Evolutionary conservation across 2,329 filamentous ascomycete genomes (phyloP).

Genomic region (Penicillium sp.): DNA sequence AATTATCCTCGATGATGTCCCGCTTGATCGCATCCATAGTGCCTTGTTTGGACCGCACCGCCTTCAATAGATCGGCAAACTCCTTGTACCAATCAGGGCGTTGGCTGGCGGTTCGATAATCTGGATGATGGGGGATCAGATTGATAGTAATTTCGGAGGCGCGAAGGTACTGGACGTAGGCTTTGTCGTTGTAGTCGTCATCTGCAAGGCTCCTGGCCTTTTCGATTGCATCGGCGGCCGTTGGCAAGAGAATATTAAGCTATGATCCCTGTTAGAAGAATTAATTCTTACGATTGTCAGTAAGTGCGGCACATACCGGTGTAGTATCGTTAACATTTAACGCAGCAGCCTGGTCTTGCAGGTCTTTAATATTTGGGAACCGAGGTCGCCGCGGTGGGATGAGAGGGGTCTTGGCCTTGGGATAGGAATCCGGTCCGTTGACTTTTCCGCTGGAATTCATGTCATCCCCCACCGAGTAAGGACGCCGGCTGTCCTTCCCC

Average conservation of each 20-base stretch:
- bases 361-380: constrained; percentile 35
- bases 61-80: constrained; percentile 45
- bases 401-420: constrained; percentile 16
- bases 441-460: constrained; percentile 24
- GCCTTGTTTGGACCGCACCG: constrained; percentile 35
- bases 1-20: constrained; percentile 34
- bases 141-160: constrained; percentile 72
- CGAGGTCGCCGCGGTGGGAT: constrained; percentile 19
- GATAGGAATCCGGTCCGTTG: constrained; percentile 20
- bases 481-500: constrained; percentile 24
- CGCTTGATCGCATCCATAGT: constrained; percentile 37
- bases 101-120: constrained; percentile 57
- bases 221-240: constrained; percentile 31
- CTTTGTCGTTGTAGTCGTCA: constrained; percentile 52
- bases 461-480: constrained; percentile 22
- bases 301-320: constrained; percentile 18
- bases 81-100: constrained; percentile 42
- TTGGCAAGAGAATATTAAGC: constrained; percentile 29
- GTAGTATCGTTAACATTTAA: constrained; percentile 28
- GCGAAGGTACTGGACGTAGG: constrained; percentile 74
- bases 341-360: constrained; percentile 33
- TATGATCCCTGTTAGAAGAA: constrained; percentile 21
- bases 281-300: background rate
- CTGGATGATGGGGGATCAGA: constrained; percentile 64
- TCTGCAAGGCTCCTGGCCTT: constrained; percentile 27